These are phyloP conservation scores for Physcomitrium patens DNA, from an alignment of 225 moss, liverwort and hornwort genomes.

Conservation along the genomic window DNA sequence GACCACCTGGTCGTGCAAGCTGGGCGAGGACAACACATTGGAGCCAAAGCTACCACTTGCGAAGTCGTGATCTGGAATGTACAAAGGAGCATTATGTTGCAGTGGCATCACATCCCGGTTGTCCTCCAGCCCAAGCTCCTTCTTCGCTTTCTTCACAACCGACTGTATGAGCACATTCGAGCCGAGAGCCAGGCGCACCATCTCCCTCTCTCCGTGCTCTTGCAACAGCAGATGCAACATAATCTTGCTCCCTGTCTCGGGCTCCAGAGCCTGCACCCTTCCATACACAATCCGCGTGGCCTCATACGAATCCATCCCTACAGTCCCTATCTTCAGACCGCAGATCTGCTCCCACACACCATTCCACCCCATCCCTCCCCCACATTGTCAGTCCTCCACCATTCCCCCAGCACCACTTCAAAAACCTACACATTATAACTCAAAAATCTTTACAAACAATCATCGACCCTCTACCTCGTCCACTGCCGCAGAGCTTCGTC, in stretches of 20 bases:
- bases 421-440: constrained; percentile 34
- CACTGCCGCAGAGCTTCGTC: constrained; percentile 5
- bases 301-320: constrained; percentile 88
- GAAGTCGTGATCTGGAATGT: constrained; percentile 79
- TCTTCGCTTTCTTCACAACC: constrained; percentile 84
- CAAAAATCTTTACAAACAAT: not conserved
- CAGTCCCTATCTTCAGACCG: constrained; percentile 25
- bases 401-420: not conserved
- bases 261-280: constrained; percentile 84
- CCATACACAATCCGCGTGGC: constrained; percentile 82
- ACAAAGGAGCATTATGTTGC: constrained; percentile 68
- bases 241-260: constrained; percentile 88
- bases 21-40: constrained; percentile 58
- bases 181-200: constrained; percentile 79
- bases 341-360: constrained; percentile 41
- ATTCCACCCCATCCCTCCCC: constrained; percentile 25
- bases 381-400: constrained; percentile 51
- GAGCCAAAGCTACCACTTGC: constrained; percentile 46
- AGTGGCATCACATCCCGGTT: constrained; percentile 38
- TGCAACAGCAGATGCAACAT: constrained; percentile 87
- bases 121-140: constrained; percentile 79
- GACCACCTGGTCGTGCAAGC: constrained; percentile 66
- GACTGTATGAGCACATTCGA: constrained; percentile 79
- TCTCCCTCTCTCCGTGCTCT: constrained; percentile 94
- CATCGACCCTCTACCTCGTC: constrained; percentile 6